Percentiles rank a stretch among this genome's conserved stretches.
Evolutionary conservation across 169 alveolate species (phyloP).

Genomic region (Plasmodium chabaudi): DNA sequence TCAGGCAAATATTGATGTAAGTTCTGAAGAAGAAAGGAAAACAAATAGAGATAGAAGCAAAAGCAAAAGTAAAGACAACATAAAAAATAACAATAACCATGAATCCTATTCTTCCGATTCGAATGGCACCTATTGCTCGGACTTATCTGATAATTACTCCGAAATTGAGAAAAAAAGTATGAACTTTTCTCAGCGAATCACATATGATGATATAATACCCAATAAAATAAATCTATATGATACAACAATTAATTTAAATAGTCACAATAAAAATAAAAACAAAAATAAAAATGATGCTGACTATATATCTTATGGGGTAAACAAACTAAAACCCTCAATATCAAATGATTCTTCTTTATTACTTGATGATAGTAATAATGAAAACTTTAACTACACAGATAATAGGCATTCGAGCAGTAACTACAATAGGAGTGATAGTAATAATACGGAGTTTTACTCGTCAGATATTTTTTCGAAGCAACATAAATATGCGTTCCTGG

Average conservation of each 20-base stretch:
- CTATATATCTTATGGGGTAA: background rate
- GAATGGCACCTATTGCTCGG: slow-evolving; percentile 27
- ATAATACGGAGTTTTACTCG: background rate
- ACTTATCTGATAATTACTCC: slow-evolving; percentile 14
- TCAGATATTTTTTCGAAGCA: no score
- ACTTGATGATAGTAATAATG: background rate
- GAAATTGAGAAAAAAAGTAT: slow-evolving; percentile 23
- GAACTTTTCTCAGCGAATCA: slow-evolving; percentile 61
- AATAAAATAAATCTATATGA: slow-evolving; percentile 17
- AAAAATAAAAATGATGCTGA: background rate
- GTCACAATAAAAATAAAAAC: background rate
- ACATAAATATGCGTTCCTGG: no score
- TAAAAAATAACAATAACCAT: background rate
- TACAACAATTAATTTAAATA: slow-evolving; percentile 6
- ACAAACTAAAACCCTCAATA: background rate
- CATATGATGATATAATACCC: slow-evolving; percentile 32
- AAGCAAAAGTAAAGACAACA: background rate
- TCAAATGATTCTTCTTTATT: background rate
- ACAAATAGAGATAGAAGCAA: background rate
- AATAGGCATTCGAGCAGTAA: background rate
- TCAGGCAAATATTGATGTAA: background rate
- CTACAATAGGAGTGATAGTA: background rate
- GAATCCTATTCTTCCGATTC: slow-evolving; percentile 21
- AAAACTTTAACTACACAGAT: background rate
- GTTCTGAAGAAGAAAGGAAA: background rate